Evolutionary conservation across 208 protist genomes (phyloP).

Genomic region (Novymonas esmeraldas): DNA sequence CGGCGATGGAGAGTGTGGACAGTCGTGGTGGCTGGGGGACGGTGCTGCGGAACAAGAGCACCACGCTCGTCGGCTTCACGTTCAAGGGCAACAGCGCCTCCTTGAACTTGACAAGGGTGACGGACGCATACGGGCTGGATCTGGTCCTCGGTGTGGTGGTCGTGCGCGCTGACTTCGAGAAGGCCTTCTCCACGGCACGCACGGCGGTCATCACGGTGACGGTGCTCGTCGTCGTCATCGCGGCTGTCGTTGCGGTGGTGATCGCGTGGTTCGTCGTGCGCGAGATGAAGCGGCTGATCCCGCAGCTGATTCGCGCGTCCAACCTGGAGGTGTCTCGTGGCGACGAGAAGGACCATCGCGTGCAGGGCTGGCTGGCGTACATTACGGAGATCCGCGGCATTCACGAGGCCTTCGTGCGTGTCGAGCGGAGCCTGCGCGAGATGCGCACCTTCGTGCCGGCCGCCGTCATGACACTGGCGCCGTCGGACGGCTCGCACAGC

Average conservation of each 20-base stretch:
- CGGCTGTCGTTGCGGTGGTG: conserved; percentile 45
- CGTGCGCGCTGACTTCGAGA: conserved; percentile 57
- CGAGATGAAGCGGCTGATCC: conserved; percentile 56
- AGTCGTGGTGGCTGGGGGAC: conserved; percentile 20
- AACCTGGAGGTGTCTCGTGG: conserved; percentile 49
- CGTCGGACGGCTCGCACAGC: conserved; percentile 24
- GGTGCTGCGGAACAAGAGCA: conserved; percentile 24
- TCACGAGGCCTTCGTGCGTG: conserved; percentile 42
- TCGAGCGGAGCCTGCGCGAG: conserved; percentile 47
- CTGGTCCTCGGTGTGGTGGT: conserved; percentile 58
- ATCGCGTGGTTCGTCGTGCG: conserved; percentile 50
- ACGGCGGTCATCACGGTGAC: conserved; percentile 46
- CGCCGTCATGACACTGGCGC: conserved; percentile 42
- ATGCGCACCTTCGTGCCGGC: conserved; percentile 56
- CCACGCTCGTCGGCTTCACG: conserved; percentile 38
- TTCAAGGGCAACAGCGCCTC: conserved; percentile 40
- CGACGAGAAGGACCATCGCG: conserved; percentile 24
- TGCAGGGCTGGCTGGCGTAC: conserved; percentile 35
- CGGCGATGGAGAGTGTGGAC: conserved; percentile 34
- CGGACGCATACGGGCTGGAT: conserved; percentile 59
- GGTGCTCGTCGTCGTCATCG: conserved; percentile 45
- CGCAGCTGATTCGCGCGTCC: conserved; percentile 50
- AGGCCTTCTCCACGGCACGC: conserved; percentile 44
- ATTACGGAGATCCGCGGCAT: conserved; percentile 50
- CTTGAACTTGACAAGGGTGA: conserved; percentile 56